These are phyloP conservation scores for Wickerhamomyces subpelliculosus DNA, from an alignment of 805 yeast genomes.

Conservation along the genomic window DNA sequence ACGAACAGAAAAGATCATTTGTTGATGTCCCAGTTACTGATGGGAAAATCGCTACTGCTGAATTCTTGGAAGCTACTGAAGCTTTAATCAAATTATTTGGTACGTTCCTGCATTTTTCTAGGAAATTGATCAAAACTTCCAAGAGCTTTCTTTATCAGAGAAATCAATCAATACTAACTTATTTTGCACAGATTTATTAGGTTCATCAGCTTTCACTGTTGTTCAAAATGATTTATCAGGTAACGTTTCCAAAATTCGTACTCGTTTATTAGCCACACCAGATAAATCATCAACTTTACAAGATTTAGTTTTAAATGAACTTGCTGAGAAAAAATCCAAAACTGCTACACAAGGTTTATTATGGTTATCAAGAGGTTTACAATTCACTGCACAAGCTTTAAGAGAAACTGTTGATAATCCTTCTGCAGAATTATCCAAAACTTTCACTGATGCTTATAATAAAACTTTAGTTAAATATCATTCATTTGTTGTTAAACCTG, in stretches of 20 bases:
- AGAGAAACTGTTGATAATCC: constrained; percentile 67
- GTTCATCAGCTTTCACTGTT: constrained; percentile 76
- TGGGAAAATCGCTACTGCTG: constrained; percentile 61
- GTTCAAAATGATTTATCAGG: constrained; percentile 89
- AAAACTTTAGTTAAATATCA: constrained; percentile 80
- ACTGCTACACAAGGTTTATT: constrained; percentile 86
- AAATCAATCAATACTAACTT: too few species aligned
- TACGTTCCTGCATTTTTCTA: too few species aligned
- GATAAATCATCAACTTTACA: constrained; percentile 62
- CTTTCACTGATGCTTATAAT: constrained; percentile 79
- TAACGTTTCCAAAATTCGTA: constrained; percentile 68
- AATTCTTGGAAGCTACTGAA: constrained; percentile 78
- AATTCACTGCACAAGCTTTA: constrained; percentile 88
- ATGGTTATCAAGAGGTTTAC: constrained; percentile 82
- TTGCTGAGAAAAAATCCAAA: constrained; percentile 45
- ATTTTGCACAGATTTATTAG: constrained; percentile 47
- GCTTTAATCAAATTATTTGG: constrained; percentile 77
- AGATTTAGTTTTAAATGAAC: constrained; percentile 69
- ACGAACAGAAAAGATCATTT: constrained; percentile 67
- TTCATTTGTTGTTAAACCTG: constrained; percentile 74
- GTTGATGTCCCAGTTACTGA: constrained; percentile 63
- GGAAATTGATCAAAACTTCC: too few species aligned
- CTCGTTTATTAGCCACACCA: constrained; percentile 60
- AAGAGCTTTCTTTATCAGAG: too few species aligned
- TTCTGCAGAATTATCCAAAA: constrained; percentile 54